Percentiles rank a stretch among this genome's conserved stretches.
These are phyloP conservation scores for Leccinum subgranulosum DNA, from an alignment of 768 basidiomycete genomes.

Conservation along the genomic window DNA sequence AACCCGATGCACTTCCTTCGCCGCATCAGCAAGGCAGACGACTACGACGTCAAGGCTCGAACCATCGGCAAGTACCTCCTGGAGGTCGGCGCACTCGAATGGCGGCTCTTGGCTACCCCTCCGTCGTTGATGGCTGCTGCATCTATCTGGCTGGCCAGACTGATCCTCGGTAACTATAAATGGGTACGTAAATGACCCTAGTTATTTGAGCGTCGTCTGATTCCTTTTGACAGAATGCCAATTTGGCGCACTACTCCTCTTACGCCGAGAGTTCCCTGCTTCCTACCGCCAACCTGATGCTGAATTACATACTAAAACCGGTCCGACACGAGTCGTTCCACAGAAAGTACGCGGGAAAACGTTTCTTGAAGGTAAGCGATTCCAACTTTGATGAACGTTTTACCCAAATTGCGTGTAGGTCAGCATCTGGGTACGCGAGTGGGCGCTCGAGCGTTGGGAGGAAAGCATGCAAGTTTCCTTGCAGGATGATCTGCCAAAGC, in stretches of 20 bases:
- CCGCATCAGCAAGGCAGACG: constrained; percentile 89
- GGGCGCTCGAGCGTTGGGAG: constrained; percentile 78
- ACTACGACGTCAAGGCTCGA: constrained; percentile 80
- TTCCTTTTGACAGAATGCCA: constrained; percentile 57
- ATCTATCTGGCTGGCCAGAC: constrained; percentile 80
- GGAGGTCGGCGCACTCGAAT: constrained; percentile 82
- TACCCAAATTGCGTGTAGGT: constrained; percentile 44
- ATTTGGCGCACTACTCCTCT: constrained; percentile 82
- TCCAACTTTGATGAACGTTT: not conserved
- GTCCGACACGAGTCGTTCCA: constrained; percentile 73
- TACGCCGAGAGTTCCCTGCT: constrained; percentile 79
- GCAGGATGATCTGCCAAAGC: constrained; percentile 48
- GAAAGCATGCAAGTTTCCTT: constrained; percentile 61
- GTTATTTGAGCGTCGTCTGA: not conserved
- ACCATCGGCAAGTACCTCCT: constrained; percentile 90
- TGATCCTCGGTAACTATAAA: constrained; percentile 72
- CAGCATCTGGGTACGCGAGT: constrained; percentile 77
- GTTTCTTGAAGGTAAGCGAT: constrained; percentile 69
- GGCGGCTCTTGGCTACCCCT: constrained; percentile 66
- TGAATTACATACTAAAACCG: constrained; percentile 80
- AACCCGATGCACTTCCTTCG: constrained; percentile 89
- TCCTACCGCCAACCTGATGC: constrained; percentile 80
- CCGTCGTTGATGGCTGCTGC: constrained; percentile 83
- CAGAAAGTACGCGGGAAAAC: constrained; percentile 87
- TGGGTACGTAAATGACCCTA: constrained; percentile 64